Evolutionary conservation across 495 filamentous ascomycete species (phyloP), one percentile per base, ranked within the genome.

Genomic region (Aspergillus ostianus): DNA sequence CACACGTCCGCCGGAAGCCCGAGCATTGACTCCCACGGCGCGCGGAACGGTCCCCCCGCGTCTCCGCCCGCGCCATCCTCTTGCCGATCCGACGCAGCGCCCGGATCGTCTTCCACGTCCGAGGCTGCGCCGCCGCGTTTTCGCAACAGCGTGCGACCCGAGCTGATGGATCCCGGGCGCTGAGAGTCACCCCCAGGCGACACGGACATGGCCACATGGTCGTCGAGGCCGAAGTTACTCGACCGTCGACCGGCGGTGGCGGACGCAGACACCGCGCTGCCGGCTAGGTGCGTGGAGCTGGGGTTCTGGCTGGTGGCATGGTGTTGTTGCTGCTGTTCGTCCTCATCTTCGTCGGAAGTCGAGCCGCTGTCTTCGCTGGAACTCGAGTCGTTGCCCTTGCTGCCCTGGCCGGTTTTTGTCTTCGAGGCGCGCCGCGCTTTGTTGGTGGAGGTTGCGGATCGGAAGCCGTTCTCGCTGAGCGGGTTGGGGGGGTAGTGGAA

Each of bases 401-500:
- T 57, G 56, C 74, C 74, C 53, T 64, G 73, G 18, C 61, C 57
- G 56, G 50, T 66, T 61, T 73, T 71, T 6, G 69, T 64, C 57
- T 70, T 73, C 47, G 71, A 69, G 44, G 65, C 58, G 63, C 74
- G 75, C 26, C 74, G 73, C 23, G 68, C 63, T 63, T 73, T 74
- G 59, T 64, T 57, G 44, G 68, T 17, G 36, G 7, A 8, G 32
- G 36, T 15, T 41, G 36, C 72, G 32, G 69, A 56, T 62, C 70
- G 72, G 18, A 74, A 60, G 30, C 70, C 73, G 61, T 74, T 75
- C 58, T 79, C 77, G 67, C 69, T 74, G 55, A 78, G 79, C 9
- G 82, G 87, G 58, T 77, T 81, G 21, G 85, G 85, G 15, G 93
- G 93, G 69, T 96, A 96, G 77, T 97, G 92, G 78, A 96, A 97